Percentiles rank a stretch among this genome's conserved stretches.
Conservation (phyloP, 208 protist species). For the Acanthamoeba quina region DNA sequence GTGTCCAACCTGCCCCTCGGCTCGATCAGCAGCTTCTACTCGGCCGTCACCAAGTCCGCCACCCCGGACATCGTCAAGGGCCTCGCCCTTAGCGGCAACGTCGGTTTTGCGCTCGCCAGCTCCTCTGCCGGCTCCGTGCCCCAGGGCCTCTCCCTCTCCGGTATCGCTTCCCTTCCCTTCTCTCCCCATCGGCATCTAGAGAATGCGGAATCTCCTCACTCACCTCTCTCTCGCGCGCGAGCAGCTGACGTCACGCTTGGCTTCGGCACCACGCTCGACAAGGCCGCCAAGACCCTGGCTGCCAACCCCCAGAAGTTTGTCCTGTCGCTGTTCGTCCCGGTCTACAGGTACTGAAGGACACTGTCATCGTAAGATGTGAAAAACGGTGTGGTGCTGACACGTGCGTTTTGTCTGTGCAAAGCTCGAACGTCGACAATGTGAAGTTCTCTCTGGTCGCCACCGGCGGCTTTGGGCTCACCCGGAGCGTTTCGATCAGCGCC, state of each 20-base stretch:
- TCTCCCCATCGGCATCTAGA: neutral
- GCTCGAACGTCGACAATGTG: slow-evolving; percentile 4
- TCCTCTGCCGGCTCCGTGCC: neutral
- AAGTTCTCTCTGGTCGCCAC: slow-evolving; percentile 1
- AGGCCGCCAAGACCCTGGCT: slow-evolving; percentile 25
- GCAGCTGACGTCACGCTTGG: neutral
- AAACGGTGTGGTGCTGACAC: neutral
- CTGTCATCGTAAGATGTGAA: too few relatives aligned
- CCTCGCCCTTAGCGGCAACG: neutral
- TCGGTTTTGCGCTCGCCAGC: slow-evolving; percentile 15
- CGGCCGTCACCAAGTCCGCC: neutral
- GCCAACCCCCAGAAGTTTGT: neutral
- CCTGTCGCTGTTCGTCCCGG: slow-evolving; percentile 10
- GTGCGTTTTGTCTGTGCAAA: neutral
- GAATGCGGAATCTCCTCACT: neutral
- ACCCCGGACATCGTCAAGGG: neutral
- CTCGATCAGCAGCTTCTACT: slow-evolving; percentile 19
- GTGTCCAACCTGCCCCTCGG: neutral
- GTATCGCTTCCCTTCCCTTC: neutral
- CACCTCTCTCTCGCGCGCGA: neutral
- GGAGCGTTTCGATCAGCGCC: neutral
- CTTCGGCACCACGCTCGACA: neutral
- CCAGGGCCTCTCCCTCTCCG: slow-evolving; percentile 18
- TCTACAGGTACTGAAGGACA: slow-evolving; percentile 33
- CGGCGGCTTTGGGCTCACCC: neutral